These are phyloP conservation scores for Thyridium curvatum DNA, from an alignment of 2,329 filamentous ascomycete species.

Conservation along the genomic window DNA sequence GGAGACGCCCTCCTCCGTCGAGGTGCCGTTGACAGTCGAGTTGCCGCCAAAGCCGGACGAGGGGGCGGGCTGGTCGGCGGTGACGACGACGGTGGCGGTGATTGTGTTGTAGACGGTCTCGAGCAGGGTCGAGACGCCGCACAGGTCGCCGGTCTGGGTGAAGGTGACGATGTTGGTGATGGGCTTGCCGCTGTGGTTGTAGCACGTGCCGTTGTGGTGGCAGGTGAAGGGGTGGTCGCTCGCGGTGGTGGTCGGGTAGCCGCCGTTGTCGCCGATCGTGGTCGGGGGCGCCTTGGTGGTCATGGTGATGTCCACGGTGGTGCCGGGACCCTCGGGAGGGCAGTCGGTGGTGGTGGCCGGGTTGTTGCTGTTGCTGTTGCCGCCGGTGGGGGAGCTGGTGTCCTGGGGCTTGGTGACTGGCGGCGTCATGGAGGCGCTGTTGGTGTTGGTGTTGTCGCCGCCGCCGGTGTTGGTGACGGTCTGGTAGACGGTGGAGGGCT, in stretches of 20 bases:
- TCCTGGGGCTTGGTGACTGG: neutral
- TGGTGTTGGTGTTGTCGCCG: slow-evolving; percentile 8
- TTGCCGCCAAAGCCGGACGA: no score
- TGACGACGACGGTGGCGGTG: slow-evolving; percentile 17
- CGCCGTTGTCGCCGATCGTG: no score
- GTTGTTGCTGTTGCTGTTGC: no score
- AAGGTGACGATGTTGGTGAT: neutral
- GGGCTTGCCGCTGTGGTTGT: neutral
- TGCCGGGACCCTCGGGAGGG: no score
- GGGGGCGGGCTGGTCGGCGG: no score
- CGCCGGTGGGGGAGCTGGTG: no score
- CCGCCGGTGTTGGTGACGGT: neutral
- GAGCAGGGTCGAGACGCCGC: slow-evolving; percentile 20
- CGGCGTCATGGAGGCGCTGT: neutral
- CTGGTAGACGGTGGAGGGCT: neutral
- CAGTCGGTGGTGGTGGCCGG: no score
- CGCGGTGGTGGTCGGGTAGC: slow-evolving; percentile 4
- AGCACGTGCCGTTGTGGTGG: slow-evolving; percentile 9
- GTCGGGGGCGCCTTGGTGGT: no score
- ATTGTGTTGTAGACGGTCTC: slow-evolving; percentile 29
- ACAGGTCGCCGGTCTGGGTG: slow-evolving; percentile 6
- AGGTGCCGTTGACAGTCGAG: no score
- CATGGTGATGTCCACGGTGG: no score
- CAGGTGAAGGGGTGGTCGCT: neutral
- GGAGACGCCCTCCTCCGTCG: no score